Percentiles rank a stretch among this genome's conserved stretches.
Conservation (phyloP, 2,329 filamentous ascomycete species). For the Paraconiothyrium sp. region DNA sequence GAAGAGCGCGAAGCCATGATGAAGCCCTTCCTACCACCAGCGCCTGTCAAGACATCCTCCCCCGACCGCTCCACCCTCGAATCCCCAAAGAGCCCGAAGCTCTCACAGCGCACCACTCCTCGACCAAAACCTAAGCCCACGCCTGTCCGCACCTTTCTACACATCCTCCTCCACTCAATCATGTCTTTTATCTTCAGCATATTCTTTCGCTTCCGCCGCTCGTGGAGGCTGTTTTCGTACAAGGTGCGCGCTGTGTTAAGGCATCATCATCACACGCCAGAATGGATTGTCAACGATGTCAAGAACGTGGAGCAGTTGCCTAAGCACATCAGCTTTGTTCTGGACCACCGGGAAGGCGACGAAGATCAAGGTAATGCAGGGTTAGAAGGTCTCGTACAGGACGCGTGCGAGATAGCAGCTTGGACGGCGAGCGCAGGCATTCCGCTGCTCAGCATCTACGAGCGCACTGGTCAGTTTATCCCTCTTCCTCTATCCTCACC, state of each 20-base stretch:
- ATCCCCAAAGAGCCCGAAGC: conserved; percentile 22
- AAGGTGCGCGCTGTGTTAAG: conserved; percentile 83
- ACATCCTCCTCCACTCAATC: conserved; percentile 72
- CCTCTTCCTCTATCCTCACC: background rate
- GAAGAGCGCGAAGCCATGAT: conserved; percentile 62
- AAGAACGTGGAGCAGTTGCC: conserved; percentile 77
- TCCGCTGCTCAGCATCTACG: conserved; percentile 87
- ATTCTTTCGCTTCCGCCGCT: conserved; percentile 82
- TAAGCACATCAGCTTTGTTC: conserved; percentile 85
- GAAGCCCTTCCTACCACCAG: conserved; percentile 62
- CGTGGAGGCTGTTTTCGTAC: conserved; percentile 80
- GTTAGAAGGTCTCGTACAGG: conserved; percentile 84
- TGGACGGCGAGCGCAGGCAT: conserved; percentile 95
- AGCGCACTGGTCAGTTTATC: conserved; percentile 77
- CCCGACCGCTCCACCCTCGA: conserved; percentile 15
- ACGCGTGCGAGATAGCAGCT: conserved; percentile 89
- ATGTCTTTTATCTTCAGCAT: conserved; percentile 87
- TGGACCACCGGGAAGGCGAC: conserved; percentile 74
- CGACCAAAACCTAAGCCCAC: conserved; percentile 57
- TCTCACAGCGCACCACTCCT: conserved; percentile 23
- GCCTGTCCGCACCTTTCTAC: conserved; percentile 69
- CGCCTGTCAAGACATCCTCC: conserved; percentile 41
- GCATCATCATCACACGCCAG: conserved; percentile 95
- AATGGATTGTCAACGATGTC: conserved; percentile 90
- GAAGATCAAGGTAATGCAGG: conserved; percentile 72